A percentile compares a stretch with the other conserved stretches of the same genome.
Conservation (phyloP, 441 rosid species). For the Pelargonium myrrhifolium region DNA sequence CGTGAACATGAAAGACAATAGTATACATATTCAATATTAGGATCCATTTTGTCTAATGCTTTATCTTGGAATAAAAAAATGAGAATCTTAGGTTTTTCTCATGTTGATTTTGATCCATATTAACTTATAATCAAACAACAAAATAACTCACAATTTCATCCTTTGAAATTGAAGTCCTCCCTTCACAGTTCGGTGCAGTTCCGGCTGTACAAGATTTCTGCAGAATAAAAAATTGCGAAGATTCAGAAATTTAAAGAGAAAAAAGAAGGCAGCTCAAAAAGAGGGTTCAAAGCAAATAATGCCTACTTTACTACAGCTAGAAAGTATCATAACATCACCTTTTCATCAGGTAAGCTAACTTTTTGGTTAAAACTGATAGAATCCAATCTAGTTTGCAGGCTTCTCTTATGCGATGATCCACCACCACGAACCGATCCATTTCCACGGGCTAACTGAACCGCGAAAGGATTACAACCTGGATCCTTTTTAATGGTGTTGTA, state of each 20-base stretch:
- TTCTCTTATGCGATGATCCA: constrained; percentile 32
- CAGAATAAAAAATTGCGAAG: background rate
- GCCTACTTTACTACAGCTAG: background rate
- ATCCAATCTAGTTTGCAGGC: constrained; percentile 21
- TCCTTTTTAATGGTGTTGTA: constrained; percentile 18
- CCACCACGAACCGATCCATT: constrained; percentile 27
- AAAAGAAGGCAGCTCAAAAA: background rate
- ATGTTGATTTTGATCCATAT: background rate
- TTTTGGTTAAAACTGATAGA: constrained; percentile 33
- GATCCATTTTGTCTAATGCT: constrained; percentile 1
- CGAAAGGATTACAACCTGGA: constrained; percentile 32
- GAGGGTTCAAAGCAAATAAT: constrained; percentile 4
- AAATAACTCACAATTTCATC: constrained; percentile 23
- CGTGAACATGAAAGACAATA: too few species aligned
- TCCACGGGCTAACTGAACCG: constrained; percentile 31
- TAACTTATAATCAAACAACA: background rate
- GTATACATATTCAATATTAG: background rate
- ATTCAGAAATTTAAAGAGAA: background rate
- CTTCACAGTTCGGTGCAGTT: constrained; percentile 27
- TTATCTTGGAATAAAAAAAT: background rate
- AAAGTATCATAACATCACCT: constrained; percentile 35
- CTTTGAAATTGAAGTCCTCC: constrained; percentile 20
- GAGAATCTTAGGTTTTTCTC: background rate
- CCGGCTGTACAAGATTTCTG: constrained; percentile 31
- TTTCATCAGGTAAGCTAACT: constrained; percentile 34